Evolutionary conservation across 2,329 filamentous ascomycete genomes (phyloP), one percentile per base, ranked within the genome.

Genomic region (Helicocarpus griseus): DNA sequence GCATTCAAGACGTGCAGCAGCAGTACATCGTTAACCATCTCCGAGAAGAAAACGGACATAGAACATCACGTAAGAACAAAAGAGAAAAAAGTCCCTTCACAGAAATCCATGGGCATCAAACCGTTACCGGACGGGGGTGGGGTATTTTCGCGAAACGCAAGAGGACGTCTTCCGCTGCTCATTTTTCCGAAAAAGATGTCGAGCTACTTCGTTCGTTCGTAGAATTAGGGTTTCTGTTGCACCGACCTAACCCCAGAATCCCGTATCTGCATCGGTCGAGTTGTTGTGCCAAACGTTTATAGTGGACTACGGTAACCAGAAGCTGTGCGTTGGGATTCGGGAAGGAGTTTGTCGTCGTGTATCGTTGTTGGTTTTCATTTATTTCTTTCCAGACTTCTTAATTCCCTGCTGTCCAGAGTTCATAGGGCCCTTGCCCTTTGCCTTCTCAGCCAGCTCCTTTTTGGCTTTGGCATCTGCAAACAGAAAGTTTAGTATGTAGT

Each of bases 341-440:
- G 41, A 5, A 19, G 9, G 26, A 19, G 31, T 38, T 7, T 13
- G 6, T 48, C 5, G 11, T 31, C 1, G 2, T n/a, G n/a, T n/a
- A 8, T 4, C 17, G 13, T 11, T 28, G 4, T 21, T 35, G 9
- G 13, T 39, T 28, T 21, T 45, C 13, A 50, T 62, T 73, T 79
- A 95, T 84, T 96, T 95, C 86, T 96, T 95, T 72, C 89, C 90
- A 56, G 87, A 93, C 82, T 95, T 96, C 84, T 96, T 96, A 77
- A 97, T 95, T 56, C 89, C 89, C 73, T 94, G 88, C 46, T 78
- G 71, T 31, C 89, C 89, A 29, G 82, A 85, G 74, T 89, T 90
- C 67, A 96, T 69, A 35, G 91, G 90, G 2, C 91, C 91, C 75
- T 94, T 95, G 70, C 87, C 87, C 63, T 86, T 85, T 43, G 87